phyloP scores from a whole-genome alignment of 179 eudicot species.

The Camellia oleifera region DNA sequence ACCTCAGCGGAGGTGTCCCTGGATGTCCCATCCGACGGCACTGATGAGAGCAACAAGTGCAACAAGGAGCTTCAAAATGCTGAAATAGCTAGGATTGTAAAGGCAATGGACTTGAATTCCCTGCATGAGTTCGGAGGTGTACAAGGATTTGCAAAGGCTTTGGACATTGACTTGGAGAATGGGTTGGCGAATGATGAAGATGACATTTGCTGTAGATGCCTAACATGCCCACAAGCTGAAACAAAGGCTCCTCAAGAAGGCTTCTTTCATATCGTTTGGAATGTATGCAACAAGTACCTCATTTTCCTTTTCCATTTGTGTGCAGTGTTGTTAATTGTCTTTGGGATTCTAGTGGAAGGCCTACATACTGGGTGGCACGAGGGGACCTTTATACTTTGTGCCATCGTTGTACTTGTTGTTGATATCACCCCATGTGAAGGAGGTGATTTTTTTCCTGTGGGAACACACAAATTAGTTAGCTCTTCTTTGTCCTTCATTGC shows the following conservation, averaged over 20 bases:
- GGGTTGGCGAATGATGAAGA: constrained; percentile 1
- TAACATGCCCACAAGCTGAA: background rate
- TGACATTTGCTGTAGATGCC: background rate
- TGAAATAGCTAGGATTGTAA: background rate
- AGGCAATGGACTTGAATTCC: background rate
- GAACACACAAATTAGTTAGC: too few relatives aligned
- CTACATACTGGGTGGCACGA: constrained; percentile 4
- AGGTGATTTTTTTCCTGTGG: too few relatives aligned
- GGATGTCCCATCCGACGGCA: background rate
- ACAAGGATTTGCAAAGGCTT: constrained; percentile 6
- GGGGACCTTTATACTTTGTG: background rate
- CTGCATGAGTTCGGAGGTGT: constrained; percentile 5
- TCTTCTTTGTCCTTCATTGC: too few relatives aligned
- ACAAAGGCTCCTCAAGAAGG: background rate
- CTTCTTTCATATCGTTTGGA: background rate
- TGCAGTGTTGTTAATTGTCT: background rate
- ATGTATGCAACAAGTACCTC: constrained; percentile 6
- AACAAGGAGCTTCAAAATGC: constrained; percentile 10
- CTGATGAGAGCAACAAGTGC: background rate
- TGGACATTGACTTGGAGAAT: constrained; percentile 2
- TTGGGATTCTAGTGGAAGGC: constrained; percentile 14
- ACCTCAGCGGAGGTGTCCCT: too few relatives aligned
- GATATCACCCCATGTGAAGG: too few relatives aligned
- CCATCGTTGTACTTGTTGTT: background rate
- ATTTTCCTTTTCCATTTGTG: background rate